Conservation (phyloP, 2,329 filamentous ascomycete species). For the Myriosclerotinia scirpicola region DNA sequence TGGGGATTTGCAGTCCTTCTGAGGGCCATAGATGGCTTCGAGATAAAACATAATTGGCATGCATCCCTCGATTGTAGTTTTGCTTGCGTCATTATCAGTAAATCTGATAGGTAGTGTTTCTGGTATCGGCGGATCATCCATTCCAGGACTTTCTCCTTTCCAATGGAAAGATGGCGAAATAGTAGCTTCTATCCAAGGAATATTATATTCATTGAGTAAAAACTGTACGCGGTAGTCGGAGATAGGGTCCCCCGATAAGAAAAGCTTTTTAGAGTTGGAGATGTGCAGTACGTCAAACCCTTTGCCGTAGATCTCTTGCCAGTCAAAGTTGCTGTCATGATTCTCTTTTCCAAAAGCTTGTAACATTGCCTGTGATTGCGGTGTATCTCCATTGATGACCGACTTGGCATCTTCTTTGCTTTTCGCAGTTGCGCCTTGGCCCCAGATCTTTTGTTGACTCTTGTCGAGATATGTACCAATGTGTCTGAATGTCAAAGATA, state of each 20-base stretch:
- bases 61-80: slow-evolving; percentile 51
- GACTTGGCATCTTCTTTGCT: slow-evolving; percentile 55
- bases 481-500: slow-evolving; percentile 85
- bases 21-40: slow-evolving; percentile 51
- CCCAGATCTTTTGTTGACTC: slow-evolving; percentile 74
- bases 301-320: slow-evolving; percentile 70
- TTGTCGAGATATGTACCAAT: slow-evolving; percentile 82
- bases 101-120: slow-evolving; percentile 48
- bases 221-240: slow-evolving; percentile 52
- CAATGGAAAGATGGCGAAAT: slow-evolving; percentile 37
- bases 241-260: slow-evolving; percentile 49
- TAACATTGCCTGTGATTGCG: slow-evolving; percentile 68
- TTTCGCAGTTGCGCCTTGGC: slow-evolving; percentile 81
- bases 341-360: slow-evolving; percentile 85
- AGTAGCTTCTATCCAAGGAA: slow-evolving; percentile 42
- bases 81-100: slow-evolving; percentile 53
- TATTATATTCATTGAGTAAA: slow-evolving; percentile 51
- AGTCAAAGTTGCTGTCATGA: slow-evolving; percentile 67
- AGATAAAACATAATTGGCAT: slow-evolving; percentile 60
- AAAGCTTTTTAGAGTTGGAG: slow-evolving; percentile 44
- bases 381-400: slow-evolving; percentile 68
- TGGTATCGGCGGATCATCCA: slow-evolving; percentile 26
- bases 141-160: slow-evolving; percentile 34
- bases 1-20: slow-evolving; percentile 16
- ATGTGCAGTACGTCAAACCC: slow-evolving; percentile 85